These are phyloP conservation scores for Arthromyces matolae DNA, from an alignment of 768 basidiomycete genomes.

Conservation along the genomic window DNA sequence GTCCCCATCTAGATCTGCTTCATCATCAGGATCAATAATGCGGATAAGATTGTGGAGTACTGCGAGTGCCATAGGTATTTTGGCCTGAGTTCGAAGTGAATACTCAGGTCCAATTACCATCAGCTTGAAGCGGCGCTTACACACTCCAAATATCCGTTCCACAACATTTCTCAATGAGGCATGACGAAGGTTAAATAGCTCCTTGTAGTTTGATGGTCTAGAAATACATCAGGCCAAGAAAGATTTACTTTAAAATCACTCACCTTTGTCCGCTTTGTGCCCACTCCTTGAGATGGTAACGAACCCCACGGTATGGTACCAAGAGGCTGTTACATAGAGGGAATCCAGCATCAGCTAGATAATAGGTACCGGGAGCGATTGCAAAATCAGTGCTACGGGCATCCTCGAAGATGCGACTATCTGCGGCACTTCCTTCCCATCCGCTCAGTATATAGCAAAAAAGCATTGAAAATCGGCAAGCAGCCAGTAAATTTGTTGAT, in stretches of 20 bases:
- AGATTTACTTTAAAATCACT: too few relatives aligned
- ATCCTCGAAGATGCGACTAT: constrained; percentile 30
- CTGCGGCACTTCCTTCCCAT: constrained; percentile 38
- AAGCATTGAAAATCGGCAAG: constrained; percentile 27
- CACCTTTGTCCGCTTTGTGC: constrained; percentile 6
- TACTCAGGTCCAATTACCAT: constrained; percentile 14
- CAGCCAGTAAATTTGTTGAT: constrained; percentile 36
- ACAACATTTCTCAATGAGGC: constrained; percentile 35
- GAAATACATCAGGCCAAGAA: too few relatives aligned
- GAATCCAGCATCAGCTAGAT: constrained; percentile 37
- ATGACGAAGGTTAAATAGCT: constrained; percentile 41
- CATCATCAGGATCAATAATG: constrained; percentile 18
- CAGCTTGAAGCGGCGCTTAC: constrained; percentile 20
- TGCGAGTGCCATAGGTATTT: constrained; percentile 19
- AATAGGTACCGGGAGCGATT: constrained; percentile 30
- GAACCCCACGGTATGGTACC: constrained; percentile 33
- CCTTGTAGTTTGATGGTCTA: constrained; percentile 33
- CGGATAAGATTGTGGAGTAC: constrained; percentile 28
- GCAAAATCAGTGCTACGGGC: constrained; percentile 23
- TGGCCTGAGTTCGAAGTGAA: constrained; percentile 18
- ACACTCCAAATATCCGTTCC: constrained; percentile 28
- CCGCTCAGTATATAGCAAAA: constrained; percentile 37
- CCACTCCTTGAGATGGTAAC: constrained; percentile 30
- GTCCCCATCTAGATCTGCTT: constrained; percentile 3
- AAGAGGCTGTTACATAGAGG: constrained; percentile 29